Percentiles rank a stretch among this genome's conserved stretches.
These are phyloP conservation scores for Paraphaeosphaeria sporulosa DNA, from an alignment of 2,329 filamentous ascomycete genomes.

Conservation along the genomic window DNA sequence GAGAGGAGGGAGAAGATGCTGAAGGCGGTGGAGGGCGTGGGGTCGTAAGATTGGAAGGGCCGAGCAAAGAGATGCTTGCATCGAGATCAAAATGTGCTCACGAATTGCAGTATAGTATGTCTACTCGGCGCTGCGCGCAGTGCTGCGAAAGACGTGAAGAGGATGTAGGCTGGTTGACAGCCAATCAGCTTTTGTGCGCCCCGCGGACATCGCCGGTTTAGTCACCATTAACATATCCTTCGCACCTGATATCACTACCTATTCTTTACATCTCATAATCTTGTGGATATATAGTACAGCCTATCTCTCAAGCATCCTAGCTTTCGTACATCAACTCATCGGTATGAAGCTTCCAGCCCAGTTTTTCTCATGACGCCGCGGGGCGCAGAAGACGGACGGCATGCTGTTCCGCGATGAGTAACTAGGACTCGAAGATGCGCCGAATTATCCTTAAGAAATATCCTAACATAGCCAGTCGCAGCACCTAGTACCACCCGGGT, in stretches of 20 bases:
- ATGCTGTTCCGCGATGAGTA: not conserved
- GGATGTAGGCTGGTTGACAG: not conserved
- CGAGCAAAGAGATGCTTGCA: not conserved
- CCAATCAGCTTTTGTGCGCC: constrained; percentile 1
- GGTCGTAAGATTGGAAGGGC: constrained; percentile 10
- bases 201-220: constrained; percentile 11
- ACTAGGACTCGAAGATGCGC: not conserved
- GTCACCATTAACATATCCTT: constrained; percentile 19
- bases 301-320: not conserved
- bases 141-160: not conserved
- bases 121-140: not conserved
- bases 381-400: not conserved
- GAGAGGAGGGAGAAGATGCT: constrained; percentile 20
- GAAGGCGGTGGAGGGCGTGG: not conserved
- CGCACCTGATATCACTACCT: constrained; percentile 11
- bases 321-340: too few relatives aligned
- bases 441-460: not conserved
- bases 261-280: constrained; percentile 13
- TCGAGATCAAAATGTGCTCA: not conserved
- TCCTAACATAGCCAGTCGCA: not conserved
- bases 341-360: not conserved
- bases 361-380: not conserved
- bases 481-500: constrained; percentile 19
- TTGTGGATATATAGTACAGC: not conserved
- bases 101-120: not conserved